phyloP scores from a whole-genome alignment of 805 yeast genomes.

The Saccharomycopsis sp. region DNA sequence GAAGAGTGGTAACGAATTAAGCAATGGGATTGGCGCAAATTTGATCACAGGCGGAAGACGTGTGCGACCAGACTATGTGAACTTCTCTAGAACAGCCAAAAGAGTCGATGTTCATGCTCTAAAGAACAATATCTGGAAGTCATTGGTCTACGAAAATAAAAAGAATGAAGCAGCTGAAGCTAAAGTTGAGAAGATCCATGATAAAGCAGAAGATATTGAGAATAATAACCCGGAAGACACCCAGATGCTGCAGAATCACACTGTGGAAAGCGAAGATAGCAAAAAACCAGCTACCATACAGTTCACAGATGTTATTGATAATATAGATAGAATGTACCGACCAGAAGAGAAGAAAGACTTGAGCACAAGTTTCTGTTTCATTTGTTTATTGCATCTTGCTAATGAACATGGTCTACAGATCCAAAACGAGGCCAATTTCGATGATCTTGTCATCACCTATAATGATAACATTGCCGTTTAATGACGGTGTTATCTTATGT shows the following conservation, averaged over 20 bases:
- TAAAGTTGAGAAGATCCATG: conserved; percentile 28
- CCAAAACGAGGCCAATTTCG: conserved; percentile 31
- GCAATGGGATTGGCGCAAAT: conserved; percentile 25
- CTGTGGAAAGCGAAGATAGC: conserved; percentile 4
- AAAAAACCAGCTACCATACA: conserved; percentile 20
- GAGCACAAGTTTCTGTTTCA: conserved; percentile 80
- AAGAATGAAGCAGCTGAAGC: conserved; percentile 24
- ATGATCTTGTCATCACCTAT: conserved; percentile 17
- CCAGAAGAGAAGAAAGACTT: conserved; percentile 55
- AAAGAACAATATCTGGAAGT: conserved; percentile 72
- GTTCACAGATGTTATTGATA: conserved; percentile 44
- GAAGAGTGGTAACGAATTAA: not conserved
- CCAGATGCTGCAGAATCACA: too few relatives aligned
- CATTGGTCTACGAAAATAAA: conserved; percentile 31
- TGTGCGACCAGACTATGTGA: conserved; percentile 39
- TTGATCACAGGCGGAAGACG: conserved; percentile 26
- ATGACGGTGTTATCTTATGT: too few relatives aligned
- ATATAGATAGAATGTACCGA: conserved; percentile 47
- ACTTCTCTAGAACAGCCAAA: conserved; percentile 67
- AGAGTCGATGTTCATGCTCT: conserved; percentile 67
- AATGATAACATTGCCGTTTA: not conserved
- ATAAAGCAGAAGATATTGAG: conserved; percentile 18
- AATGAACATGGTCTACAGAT: conserved; percentile 73
- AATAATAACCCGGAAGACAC: conserved; percentile 19
- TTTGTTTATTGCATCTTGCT: conserved; percentile 77